These are phyloP conservation scores for Penicillium mononematosum DNA, from an alignment of 495 filamentous ascomycete species.

Conservation along the genomic window DNA sequence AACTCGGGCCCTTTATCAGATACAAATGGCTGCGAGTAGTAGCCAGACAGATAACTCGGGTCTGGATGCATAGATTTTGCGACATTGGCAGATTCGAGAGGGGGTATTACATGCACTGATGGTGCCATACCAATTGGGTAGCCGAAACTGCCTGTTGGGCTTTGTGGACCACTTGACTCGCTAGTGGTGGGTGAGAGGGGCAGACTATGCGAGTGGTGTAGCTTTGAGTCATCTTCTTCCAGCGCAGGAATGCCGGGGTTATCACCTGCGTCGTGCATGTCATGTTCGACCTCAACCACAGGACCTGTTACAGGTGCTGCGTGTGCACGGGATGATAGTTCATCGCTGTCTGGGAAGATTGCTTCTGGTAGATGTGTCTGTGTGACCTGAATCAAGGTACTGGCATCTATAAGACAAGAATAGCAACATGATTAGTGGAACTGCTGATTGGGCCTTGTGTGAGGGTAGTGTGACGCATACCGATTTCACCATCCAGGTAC, in stretches of 20 bases:
- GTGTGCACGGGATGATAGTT: slow-evolving; percentile 12
- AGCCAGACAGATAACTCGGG: slow-evolving; percentile 15
- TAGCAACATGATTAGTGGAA: slow-evolving; percentile 2
- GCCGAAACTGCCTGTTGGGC: slow-evolving; percentile 17
- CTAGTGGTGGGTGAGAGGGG: slow-evolving; percentile 26
- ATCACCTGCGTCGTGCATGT: slow-evolving; percentile 4
- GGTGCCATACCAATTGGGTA: slow-evolving; percentile 16
- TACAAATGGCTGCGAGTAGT: slow-evolving; percentile 19
- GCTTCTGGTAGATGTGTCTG: slow-evolving; percentile 28
- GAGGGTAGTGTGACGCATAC: slow-evolving; percentile 39
- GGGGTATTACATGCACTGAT: slow-evolving; percentile 10
- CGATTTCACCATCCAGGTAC: slow-evolving; percentile 58
- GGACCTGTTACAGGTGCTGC: slow-evolving; percentile 5
- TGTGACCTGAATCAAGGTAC: slow-evolving; percentile 21
- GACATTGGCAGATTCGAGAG: slow-evolving; percentile 11
- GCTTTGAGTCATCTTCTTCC: slow-evolving; percentile 6
- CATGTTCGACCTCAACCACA: slow-evolving; percentile 1
- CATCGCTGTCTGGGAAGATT: slow-evolving; percentile 13
- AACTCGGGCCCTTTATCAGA: slow-evolving; percentile 18
- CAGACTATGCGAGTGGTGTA: slow-evolving; percentile 3
- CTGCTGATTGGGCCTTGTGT: background rate
- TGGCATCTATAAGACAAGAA: slow-evolving; percentile 18
- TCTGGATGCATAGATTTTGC: slow-evolving; percentile 16
- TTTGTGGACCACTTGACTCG: slow-evolving; percentile 28
- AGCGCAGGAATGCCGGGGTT: background rate